Evolutionary conservation across 345 rosid species (phyloP).

Genomic region (Heritiera fomes): DNA sequence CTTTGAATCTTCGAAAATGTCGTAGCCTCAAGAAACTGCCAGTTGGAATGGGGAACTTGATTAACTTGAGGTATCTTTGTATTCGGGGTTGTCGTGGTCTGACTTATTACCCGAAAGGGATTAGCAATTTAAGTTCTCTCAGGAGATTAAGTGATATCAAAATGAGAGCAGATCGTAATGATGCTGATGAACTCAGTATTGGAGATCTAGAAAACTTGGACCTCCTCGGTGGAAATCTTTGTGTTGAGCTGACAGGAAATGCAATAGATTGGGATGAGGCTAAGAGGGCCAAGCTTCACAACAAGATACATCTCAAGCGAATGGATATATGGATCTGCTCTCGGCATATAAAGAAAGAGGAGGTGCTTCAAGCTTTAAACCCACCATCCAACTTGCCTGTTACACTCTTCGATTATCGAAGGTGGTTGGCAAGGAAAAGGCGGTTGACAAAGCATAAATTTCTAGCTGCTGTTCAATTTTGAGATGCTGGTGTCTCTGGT

Average conservation of each 20-base stretch:
- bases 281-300: not conserved
- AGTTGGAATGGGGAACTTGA: not conserved
- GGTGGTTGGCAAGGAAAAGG: no score
- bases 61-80: not conserved
- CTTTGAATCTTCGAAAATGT: not conserved
- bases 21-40: not conserved
- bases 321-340: not conserved
- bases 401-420: not conserved
- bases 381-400: not conserved
- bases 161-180: not conserved
- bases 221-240: not conserved
- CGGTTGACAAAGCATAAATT: no score
- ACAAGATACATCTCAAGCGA: not conserved
- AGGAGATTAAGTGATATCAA: no score
- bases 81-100: not conserved
- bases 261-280: not conserved
- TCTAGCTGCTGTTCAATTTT: no score
- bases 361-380: not conserved
- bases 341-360: not conserved
- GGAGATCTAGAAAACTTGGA: not conserved
- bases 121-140: not conserved
- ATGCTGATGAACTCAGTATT: not conserved
- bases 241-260: not conserved
- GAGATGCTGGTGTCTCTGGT: no score
- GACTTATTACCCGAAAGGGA: not conserved